Evolutionary conservation across 306 rosid genomes (phyloP), one percentile per base, ranked within the genome.

Genomic region (Astragalus membranaceus): DNA sequence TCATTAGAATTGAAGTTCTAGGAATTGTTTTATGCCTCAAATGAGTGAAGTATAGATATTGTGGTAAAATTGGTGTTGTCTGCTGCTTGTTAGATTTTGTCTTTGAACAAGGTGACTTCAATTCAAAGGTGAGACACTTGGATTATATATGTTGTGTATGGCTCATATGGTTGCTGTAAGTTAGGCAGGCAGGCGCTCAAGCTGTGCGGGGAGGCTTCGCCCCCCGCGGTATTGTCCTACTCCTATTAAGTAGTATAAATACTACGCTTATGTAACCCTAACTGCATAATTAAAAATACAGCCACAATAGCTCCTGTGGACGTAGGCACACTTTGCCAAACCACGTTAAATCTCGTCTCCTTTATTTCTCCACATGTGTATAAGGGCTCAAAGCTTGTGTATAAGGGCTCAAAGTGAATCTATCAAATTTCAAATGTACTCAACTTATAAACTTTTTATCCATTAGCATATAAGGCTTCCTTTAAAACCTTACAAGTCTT

Each of bases 1-100:
- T 52, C 44, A 64, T 57, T 64, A 67, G 75, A 69, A 68, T 57
- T 55, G 69, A 47, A 52, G 70, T 63, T 78, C 61, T 75, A 81
- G 84, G 78, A 75, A 70, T 69, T 78, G 76, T 35, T 37, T 74
- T 61, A 69, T 75, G 57, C 57, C 52, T 65, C 62, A 55, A 48
- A 60, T 14, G 61, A 78, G 79, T 13, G 53, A 44, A 71, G 69
- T 57, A 78, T 56, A 71, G 51, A 66, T 54, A 60, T 65, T 48
- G 44, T 70, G 33, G 49, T 71, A 41, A 42, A 69, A 72, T 49
- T 50, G 42, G 47, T 55, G 42, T 42, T 39, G 62, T 60, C 61
- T 62, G 6, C 15, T 32, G 43, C 15, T 49, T 62, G 37, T 5
- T 47, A 52, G 13, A 51, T 56, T 14, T 51, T 13, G 8, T 62